Evolutionary conservation across 768 basidiomycete species (phyloP).

Genomic region (Termitomyces sp.): DNA sequence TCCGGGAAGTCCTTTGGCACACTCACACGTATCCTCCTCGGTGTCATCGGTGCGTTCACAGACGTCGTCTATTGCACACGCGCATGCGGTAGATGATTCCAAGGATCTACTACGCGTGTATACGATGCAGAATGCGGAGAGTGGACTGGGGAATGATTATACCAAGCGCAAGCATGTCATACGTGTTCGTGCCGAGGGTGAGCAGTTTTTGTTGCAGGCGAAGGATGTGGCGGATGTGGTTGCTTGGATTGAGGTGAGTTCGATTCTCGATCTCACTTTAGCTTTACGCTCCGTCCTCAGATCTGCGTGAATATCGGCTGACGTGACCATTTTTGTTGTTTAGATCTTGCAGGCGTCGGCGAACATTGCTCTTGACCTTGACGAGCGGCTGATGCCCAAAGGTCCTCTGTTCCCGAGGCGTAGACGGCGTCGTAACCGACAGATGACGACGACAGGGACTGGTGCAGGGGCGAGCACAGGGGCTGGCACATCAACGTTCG

Average conservation of each 20-base stretch:
- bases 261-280: constrained; percentile 18
- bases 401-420: constrained; percentile 73
- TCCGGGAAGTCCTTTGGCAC: constrained; percentile 1
- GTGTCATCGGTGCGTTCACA: constrained; percentile 11
- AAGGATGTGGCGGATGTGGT: constrained; percentile 82
- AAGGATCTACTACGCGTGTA: constrained; percentile 67
- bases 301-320: background rate
- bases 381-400: constrained; percentile 88
- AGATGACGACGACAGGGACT: background rate
- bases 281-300: constrained; percentile 5
- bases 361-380: constrained; percentile 90
- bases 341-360: constrained; percentile 89
- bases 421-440: constrained; percentile 9
- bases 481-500: background rate
- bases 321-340: background rate
- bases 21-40: constrained; percentile 2
- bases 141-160: constrained; percentile 94
- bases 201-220: constrained; percentile 95
- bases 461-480: background rate
- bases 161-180: constrained; percentile 92
- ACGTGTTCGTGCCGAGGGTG: constrained; percentile 86
- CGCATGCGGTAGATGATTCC: constrained; percentile 30
- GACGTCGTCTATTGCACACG: constrained; percentile 4
- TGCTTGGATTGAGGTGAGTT: constrained; percentile 88
- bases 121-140: constrained; percentile 87